A percentile compares a stretch with the other conserved stretches of the same genome.
Evolutionary conservation across 2,329 filamentous ascomycete species (phyloP).

Genomic region (Huntiella savannae): DNA sequence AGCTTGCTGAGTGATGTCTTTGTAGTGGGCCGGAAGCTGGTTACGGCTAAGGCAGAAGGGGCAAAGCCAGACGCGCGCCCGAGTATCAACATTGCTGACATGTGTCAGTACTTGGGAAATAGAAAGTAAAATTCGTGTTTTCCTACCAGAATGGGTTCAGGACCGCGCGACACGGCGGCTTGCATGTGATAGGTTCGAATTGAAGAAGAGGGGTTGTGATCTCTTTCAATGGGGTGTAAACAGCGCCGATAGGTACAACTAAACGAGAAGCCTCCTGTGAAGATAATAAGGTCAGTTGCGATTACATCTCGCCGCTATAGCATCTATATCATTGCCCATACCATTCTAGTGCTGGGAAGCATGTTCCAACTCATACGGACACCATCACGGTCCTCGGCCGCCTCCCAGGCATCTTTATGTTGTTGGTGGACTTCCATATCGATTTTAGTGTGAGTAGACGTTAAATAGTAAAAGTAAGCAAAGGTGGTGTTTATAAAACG

Average conservation of each 20-base stretch:
- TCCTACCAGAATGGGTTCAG: constrained; percentile 86
- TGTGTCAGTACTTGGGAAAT: constrained; percentile 7
- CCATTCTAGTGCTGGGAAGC: constrained; percentile 95
- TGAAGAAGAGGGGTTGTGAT: constrained; percentile 75
- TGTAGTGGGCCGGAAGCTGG: constrained; percentile 68
- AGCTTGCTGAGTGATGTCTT: constrained; percentile 67
- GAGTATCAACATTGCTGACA: constrained; percentile 59
- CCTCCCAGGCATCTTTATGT: constrained; percentile 79
- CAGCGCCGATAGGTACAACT: constrained; percentile 85
- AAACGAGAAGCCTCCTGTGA: constrained; percentile 74
- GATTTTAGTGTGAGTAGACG: not conserved
- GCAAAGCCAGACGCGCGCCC: constrained; percentile 72
- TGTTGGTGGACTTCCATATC: not conserved
- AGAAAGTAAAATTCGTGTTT: not conserved
- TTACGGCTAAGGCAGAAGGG: constrained; percentile 76
- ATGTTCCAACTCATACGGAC: constrained; percentile 97
- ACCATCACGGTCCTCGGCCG: constrained; percentile 91
- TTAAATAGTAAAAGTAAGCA: not conserved
- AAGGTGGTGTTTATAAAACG: not conserved
- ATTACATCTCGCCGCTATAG: not conserved
- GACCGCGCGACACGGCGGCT: constrained; percentile 84
- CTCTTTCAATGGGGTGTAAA: constrained; percentile 92
- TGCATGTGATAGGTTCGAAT: constrained; percentile 94
- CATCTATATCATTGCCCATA: constrained; percentile 34
- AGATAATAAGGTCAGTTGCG: constrained; percentile 2